Base-by-base conservation (phyloP, 1,284 basidiomycete genomes). In the Coniferiporia weirii region DNA sequence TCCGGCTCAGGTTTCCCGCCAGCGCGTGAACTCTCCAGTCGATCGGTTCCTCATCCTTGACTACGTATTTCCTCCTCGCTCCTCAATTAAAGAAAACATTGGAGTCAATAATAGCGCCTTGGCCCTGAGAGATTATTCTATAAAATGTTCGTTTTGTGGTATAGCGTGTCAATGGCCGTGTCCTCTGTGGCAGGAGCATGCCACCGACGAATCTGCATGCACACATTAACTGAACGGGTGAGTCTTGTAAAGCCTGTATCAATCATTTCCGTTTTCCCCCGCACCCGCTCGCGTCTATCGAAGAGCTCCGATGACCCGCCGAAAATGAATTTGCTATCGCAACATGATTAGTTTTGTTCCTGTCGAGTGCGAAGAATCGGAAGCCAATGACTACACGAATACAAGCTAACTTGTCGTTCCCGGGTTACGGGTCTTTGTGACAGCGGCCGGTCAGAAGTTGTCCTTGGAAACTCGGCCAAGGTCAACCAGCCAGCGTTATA, bases 271-370 rank as follows among this genome's bases (percentile, higher is more conserved):
- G 27, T 27, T 27, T 27, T 27, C 27, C 27, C 27, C 27, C 27
- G 27, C 27, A 27, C 27, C 27, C 27, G 38, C 38, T 17, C 15
- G 32, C 43, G 40, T 35, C 34, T 32, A 10, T 13, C 3, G 27
- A 22, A 46, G 44, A 19, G 3, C 12, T 19, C 34, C 15, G 27
- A 22, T 9, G n/a, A 49, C 22, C 40, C n/a, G 9, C 46, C 34
- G 32, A 48, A 40, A 56, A 35, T 48, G 32, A 56, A 56, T 49
- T 48, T 32, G 20, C 45, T 44, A 48, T 48, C 54, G 44, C 53
- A 40, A 56, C 54, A 35, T 27, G 46, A 47, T 49, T 17, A 7
- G 17, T 8, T 35, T n/a, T 46, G 8, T 20, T 13, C 2, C 44
- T 9, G 17, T 17, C 44, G 44, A 40, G 15, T 9, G 8, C 38